Evolutionary conservation across 306 rosid genomes (phyloP), one percentile per base, ranked within the genome.

Genomic region (Glycine tomentella): DNA sequence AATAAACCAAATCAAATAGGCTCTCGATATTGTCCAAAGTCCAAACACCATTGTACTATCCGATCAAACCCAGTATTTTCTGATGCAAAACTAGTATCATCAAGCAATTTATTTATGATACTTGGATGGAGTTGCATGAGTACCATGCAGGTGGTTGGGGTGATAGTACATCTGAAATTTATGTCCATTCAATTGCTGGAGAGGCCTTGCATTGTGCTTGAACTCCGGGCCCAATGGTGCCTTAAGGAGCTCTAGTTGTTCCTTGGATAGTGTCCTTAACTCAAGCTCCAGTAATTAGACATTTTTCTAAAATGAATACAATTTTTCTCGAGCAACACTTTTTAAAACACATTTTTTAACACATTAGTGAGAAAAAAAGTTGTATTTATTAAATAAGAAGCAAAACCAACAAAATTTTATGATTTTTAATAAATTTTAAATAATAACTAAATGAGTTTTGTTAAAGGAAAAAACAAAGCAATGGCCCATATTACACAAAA

Each of bases 131-230:
- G 36, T 6, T 69, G n/a, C 58, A 17, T 6, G 58, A 3, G 6
- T n/a, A n/a, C n/a, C n/a, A n/a, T n/a, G n/a, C n/a, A n/a, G 5
- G 2, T 74, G 12, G 40, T 49, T 75, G 10, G 16, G 45, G 3
- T 84, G 69, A 62, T 46, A 14, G 31, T 80, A 83, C 72, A 81
- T 52, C 10, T 84, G 84, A 74, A 95, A 75, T 65, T 78, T 75
- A 20, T 97, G 94, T 15, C 91, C 99, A 57, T 90, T 84, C 8
- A 89, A 77, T n/a, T 81, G 88, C 65, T 92, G 97, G 40, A 80
- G 42, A 7, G 99, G 97, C 89, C 99, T 84, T 34, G 97, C 70
- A 11, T 95, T 95, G 68, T 87, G 86, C 85, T 86, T 84, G 80
- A 51, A 93, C 6, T 36, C 33, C 15, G 74, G 7, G 5, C 10